phyloP scores from a whole-genome alignment of 495 filamentous ascomycete species.

The Aspergillus leporis region DNA sequence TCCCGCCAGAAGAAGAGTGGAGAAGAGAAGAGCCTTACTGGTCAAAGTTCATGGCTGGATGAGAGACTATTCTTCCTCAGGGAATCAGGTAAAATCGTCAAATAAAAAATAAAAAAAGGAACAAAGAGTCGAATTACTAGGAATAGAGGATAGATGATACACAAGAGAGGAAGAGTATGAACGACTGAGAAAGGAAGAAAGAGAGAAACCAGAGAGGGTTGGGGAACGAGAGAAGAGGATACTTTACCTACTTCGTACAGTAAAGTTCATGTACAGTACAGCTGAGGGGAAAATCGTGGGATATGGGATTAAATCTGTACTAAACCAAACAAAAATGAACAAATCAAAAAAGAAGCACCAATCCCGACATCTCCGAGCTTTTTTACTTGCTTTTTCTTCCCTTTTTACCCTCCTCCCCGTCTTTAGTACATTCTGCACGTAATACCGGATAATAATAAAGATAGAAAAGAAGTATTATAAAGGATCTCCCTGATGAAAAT shows the following conservation, averaged over 20 bases:
- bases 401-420: not conserved
- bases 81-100: not conserved
- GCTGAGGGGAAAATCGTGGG: conserved; percentile 27
- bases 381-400: conserved; percentile 14
- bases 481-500: not conserved
- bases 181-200: conserved; percentile 16
- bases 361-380: conserved; percentile 19
- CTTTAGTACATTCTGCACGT: not conserved
- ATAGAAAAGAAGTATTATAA: not conserved
- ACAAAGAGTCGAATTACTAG: conserved; percentile 10
- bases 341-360: conserved; percentile 18
- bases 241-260: conserved; percentile 5
- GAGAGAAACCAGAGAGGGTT: conserved; percentile 15
- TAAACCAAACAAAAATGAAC: not conserved
- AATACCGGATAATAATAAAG: not conserved
- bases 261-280: conserved; percentile 13
- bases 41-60: conserved; percentile 27
- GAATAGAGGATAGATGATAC: conserved; percentile 6
- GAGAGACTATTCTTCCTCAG: conserved; percentile 1
- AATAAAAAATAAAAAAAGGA: not conserved
- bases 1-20: conserved; percentile 22
- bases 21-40: conserved; percentile 23
- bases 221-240: conserved; percentile 10
- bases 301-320: not conserved
- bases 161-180: conserved; percentile 3